A percentile compares a stretch with the other conserved stretches of the same genome.
Evolutionary conservation across 345 rosid genomes (phyloP).

Genomic region (Eucalyptus tenuipes): DNA sequence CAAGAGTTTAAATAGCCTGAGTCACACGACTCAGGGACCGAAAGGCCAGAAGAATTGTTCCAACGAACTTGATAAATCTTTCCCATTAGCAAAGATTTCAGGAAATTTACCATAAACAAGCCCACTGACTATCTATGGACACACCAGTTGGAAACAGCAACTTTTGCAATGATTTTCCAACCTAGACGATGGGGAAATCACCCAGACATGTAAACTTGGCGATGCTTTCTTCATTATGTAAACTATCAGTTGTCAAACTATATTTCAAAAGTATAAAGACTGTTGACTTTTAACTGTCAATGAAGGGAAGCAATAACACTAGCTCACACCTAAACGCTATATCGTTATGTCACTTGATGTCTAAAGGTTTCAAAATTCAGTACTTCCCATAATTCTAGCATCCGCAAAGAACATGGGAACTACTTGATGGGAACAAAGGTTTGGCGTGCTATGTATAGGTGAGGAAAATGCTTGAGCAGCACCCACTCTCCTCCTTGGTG

Average conservation of each 20-base stretch:
- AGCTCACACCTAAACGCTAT: neutral
- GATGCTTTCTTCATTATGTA: neutral
- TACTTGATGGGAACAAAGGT: neutral
- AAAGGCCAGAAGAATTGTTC: neutral
- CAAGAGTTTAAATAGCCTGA: neutral
- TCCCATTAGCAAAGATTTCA: neutral
- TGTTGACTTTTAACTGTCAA: neutral
- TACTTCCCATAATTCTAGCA: neutral
- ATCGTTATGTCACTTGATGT: neutral
- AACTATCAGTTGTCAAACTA: neutral
- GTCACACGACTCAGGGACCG: neutral
- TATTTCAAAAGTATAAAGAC: neutral
- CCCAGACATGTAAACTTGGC: neutral
- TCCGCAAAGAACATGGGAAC: neutral
- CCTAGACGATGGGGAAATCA: neutral
- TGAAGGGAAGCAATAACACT: neutral
- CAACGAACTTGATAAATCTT: neutral
- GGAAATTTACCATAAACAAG: neutral
- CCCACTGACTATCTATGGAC: neutral
- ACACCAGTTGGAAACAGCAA: neutral
- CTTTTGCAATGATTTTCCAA: neutral
- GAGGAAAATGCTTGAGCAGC: neutral
- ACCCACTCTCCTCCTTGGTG: neutral
- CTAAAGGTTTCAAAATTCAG: neutral
- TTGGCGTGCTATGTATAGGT: neutral